Base-by-base conservation (phyloP, 257 asterid genomes). In the Lantana camara region DNA sequence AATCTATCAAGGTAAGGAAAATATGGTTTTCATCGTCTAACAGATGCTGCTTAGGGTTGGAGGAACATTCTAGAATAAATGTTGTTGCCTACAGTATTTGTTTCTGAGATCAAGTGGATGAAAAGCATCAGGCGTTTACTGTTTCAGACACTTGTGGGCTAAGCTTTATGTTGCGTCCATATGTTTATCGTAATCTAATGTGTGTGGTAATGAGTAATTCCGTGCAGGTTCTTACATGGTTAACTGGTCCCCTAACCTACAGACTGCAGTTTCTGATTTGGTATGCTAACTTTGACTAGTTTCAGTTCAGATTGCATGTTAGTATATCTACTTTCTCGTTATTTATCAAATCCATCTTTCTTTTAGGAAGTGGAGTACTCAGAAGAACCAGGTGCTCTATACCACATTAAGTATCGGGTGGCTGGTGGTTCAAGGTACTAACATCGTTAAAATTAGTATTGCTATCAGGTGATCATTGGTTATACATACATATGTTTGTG, bases 211-310 rank as follows among this genome's bases (percentile, higher is more conserved):
- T 58, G 58, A 60, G 64, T 69, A 44, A 50, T 46, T 55, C 55
- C 38, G 69, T 77, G 69, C 92, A 94, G 99, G 99, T 65, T 90
- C 97, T 57, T 94, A 94, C 81, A 80, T 94, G 97, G 99, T 94
- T 60, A 94, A 90, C 77, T 94, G 99, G 99, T 94, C 97, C 30
- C 97, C 97, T 52, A 94, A 81, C 67, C 86, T 94, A 77, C 99
- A 90, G 83, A 94, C 99, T 61, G 99, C 99, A 73, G 99, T 94
- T 78, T 94, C 99, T 73, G 99, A 94, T 74, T 78, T 94, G 95
- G 88, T 82, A 81, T 1, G 64, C 74, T 52, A 50, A 32, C 57
- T 27, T 32, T 34, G 52, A 34, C 44, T 34, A 19, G 20, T 66
- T 63, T 56, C 56, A 12, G 21, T 23, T 52, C 20, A 35, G 37